Evolutionary conservation across 1,284 basidiomycete species (phyloP).

Genomic region (Cutaneotrichosporon dermatis): DNA sequence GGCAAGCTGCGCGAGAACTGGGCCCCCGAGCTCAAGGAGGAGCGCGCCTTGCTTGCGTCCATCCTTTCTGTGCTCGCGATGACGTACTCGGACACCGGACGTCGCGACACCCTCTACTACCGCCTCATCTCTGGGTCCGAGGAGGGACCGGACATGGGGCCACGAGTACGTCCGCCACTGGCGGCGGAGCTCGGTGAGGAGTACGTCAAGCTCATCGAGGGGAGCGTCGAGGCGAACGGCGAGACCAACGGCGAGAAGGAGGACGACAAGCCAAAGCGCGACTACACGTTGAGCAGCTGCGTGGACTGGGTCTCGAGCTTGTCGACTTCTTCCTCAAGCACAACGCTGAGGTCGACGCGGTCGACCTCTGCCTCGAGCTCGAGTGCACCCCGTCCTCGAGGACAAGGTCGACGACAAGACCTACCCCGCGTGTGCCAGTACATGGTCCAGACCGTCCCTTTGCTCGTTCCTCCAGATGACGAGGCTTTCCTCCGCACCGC

Average conservation of each 20-base stretch:
- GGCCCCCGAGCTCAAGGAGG: slow-evolving; percentile 59
- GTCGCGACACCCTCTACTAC: slow-evolving; percentile 91
- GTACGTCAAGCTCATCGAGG: slow-evolving; percentile 53
- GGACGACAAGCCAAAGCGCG: slow-evolving; percentile 15
- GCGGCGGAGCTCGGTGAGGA: slow-evolving; percentile 96
- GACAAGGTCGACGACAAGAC: slow-evolving; percentile 71
- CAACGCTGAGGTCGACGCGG: slow-evolving; percentile 97
- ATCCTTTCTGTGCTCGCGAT: slow-evolving; percentile 99
- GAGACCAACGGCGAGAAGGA: slow-evolving; percentile 12
- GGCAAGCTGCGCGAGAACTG: slow-evolving; percentile 77
- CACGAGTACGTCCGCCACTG: slow-evolving; percentile 98
- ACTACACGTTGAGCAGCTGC: slow-evolving; percentile 59
- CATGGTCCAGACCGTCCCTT: slow-evolving; percentile 91
- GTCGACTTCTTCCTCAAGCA: slow-evolving; percentile 88
- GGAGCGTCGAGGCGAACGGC: slow-evolving; percentile 46
- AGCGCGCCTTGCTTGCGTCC: slow-evolving; percentile 91
- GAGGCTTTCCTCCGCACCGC: slow-evolving; percentile 83
- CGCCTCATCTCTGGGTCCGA: slow-evolving; percentile 76
- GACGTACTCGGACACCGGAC: slow-evolving; percentile 96
- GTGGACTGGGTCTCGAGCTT: slow-evolving; percentile 74
- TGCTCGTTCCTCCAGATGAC: slow-evolving; percentile 92
- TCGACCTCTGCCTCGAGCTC: slow-evolving; percentile 90
- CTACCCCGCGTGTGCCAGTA: slow-evolving; percentile 92
- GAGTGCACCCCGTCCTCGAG: slow-evolving; percentile 79
- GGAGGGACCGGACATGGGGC: slow-evolving; percentile 87